Conservation (phyloP, 2,329 filamentous ascomycete species). For the Aspergillus flavus region DNA sequence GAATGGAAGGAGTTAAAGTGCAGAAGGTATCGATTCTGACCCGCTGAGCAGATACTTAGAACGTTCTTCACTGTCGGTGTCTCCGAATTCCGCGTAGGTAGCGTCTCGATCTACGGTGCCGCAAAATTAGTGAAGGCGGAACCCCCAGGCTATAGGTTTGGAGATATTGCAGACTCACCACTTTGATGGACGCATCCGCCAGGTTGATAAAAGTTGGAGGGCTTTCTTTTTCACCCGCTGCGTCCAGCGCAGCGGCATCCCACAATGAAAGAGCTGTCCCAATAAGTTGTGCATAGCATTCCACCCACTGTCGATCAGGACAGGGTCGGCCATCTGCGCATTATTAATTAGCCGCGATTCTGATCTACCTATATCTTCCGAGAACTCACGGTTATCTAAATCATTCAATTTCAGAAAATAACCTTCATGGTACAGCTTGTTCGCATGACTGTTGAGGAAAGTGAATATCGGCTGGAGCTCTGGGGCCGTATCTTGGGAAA, state of each 20-base stretch:
- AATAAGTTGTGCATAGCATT: conserved; percentile 95
- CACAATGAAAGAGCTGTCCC: conserved; percentile 93
- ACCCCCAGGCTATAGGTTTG: not conserved
- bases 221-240: conserved; percentile 81
- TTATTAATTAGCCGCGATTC: conserved; percentile 32
- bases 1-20: conserved; percentile 97
- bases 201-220: conserved; percentile 93
- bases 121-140: conserved; percentile 5
- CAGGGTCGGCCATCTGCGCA: conserved; percentile 79
- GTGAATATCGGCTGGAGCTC: conserved; percentile 94
- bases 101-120: conserved; percentile 73
- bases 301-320: conserved; percentile 84
- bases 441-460: conserved; percentile 90
- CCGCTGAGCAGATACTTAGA: conserved; percentile 91
- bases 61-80: conserved; percentile 90
- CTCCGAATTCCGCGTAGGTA: conserved; percentile 76
- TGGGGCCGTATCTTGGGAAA: conserved; percentile 81
- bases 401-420: conserved; percentile 98
- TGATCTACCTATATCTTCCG: not conserved
- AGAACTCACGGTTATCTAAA: conserved; percentile 78
- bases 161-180: conserved; percentile 64
- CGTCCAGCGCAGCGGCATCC: conserved; percentile 91
- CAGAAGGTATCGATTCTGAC: conserved; percentile 89
- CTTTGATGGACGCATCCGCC: conserved; percentile 96
- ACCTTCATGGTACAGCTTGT: conserved; percentile 96